phyloP scores from a whole-genome alignment of 768 basidiomycete species.

The Boletus speciosus region DNA sequence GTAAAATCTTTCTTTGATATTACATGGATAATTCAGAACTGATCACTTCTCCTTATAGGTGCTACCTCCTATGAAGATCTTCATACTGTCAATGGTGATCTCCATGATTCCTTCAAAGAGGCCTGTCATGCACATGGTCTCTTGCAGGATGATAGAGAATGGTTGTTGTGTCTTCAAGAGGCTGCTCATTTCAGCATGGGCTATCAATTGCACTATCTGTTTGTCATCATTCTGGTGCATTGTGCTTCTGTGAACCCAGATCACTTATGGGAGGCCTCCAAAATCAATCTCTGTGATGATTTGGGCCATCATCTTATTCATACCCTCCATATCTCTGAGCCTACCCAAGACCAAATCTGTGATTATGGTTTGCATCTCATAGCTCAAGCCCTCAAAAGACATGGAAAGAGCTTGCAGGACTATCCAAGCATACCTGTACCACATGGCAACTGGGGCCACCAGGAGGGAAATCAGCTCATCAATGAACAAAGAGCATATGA shows the following conservation, averaged over 20 bases:
- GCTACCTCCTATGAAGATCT: slow-evolving; percentile 5
- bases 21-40: too few species aligned
- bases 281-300: slow-evolving; percentile 10
- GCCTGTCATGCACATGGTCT: slow-evolving; percentile 43
- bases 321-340: background rate
- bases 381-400: background rate
- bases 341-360: background rate
- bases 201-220: too few species aligned
- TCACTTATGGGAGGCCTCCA: background rate
- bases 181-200: slow-evolving; percentile 18
- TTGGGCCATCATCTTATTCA: background rate
- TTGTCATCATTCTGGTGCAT: too few species aligned
- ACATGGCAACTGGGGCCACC: slow-evolving; percentile 7
- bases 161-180: slow-evolving; percentile 40
- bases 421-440: too few species aligned
- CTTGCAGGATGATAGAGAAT: slow-evolving; percentile 48
- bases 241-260: slow-evolving; percentile 29
- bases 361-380: background rate
- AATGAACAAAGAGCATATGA: slow-evolving; percentile 1
- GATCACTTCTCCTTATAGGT: background rate
- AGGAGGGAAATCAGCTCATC: slow-evolving; percentile 19
- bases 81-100: slow-evolving; percentile 1
- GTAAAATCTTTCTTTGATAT: too few species aligned
- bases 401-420: background rate
- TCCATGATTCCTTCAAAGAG: slow-evolving; percentile 33